Conservation (phyloP, 176 grass and related monocot species). For the Zoysia pacifica region DNA sequence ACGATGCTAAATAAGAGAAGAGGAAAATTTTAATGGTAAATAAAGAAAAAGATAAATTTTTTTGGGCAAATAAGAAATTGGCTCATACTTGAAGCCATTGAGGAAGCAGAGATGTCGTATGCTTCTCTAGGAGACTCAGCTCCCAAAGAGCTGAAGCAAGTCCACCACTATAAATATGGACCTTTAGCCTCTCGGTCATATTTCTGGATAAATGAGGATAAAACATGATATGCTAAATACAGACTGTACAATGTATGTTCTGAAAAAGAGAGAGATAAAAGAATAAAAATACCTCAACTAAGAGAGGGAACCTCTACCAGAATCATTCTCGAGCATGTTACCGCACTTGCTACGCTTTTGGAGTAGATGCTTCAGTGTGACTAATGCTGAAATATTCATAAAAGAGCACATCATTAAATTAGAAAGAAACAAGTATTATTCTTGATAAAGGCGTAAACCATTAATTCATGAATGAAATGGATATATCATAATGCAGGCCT, state of each 20-base stretch:
- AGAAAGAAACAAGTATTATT: background rate
- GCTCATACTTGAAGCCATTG: slow-evolving; percentile 63
- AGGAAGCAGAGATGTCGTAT: slow-evolving; percentile 68
- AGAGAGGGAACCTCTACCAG: slow-evolving; percentile 86
- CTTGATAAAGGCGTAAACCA: slow-evolving; percentile 5
- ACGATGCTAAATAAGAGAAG: no score
- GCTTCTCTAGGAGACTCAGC: slow-evolving; percentile 87
- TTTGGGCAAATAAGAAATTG: no score
- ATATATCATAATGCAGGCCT: background rate
- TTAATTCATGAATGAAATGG: background rate
- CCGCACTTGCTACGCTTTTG: slow-evolving; percentile 91
- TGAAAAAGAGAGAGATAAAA: slow-evolving; percentile 12
- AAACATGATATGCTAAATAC: slow-evolving; percentile 25
- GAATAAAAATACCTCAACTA: slow-evolving; percentile 65
- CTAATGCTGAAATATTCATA: slow-evolving; percentile 57
- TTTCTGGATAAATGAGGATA: slow-evolving; percentile 60
- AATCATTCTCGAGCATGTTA: slow-evolving; percentile 93
- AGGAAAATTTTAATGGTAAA: no score
- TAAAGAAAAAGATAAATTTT: no score
- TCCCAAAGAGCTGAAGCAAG: slow-evolving; percentile 94
- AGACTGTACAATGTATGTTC: background rate
- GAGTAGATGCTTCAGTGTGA: slow-evolving; percentile 87
- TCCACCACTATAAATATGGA: slow-evolving; percentile 87
- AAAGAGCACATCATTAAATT: slow-evolving; percentile 13
- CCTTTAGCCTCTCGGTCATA: slow-evolving; percentile 85